phyloP scores from a whole-genome alignment of 345 rosid genomes.

The Jatropha curcas region DNA sequence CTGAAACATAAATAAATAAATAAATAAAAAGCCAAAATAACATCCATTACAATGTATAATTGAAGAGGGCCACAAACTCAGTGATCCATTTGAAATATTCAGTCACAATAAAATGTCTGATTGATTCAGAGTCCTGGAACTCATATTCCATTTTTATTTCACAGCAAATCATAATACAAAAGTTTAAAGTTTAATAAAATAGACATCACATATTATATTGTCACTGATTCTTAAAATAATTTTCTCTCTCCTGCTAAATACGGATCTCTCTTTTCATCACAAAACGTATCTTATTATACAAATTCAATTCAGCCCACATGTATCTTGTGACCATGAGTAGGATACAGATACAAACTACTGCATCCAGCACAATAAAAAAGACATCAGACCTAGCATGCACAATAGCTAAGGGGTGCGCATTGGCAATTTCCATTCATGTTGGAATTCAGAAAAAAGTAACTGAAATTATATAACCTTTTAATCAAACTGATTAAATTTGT shows the following conservation, averaged over 20 bases:
- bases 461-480: no score
- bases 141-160: neutral
- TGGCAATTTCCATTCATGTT: no score
- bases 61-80: neutral
- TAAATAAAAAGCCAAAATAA: neutral
- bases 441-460: no score
- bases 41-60: neutral
- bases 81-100: neutral
- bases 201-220: no score
- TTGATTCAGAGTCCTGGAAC: neutral
- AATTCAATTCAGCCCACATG: neutral
- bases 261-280: neutral
- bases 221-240: no score
- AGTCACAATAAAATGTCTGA: neutral
- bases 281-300: neutral
- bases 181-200: neutral
- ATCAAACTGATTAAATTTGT: no score
- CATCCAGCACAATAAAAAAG: neutral
- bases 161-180: neutral
- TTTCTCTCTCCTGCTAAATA: neutral
- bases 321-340: neutral
- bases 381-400: neutral
- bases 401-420: no score
- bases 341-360: neutral
- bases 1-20: conserved; percentile 32